These are phyloP conservation scores for Paulownia fortunei DNA, from an alignment of 257 asterid species.

Conservation along the genomic window DNA sequence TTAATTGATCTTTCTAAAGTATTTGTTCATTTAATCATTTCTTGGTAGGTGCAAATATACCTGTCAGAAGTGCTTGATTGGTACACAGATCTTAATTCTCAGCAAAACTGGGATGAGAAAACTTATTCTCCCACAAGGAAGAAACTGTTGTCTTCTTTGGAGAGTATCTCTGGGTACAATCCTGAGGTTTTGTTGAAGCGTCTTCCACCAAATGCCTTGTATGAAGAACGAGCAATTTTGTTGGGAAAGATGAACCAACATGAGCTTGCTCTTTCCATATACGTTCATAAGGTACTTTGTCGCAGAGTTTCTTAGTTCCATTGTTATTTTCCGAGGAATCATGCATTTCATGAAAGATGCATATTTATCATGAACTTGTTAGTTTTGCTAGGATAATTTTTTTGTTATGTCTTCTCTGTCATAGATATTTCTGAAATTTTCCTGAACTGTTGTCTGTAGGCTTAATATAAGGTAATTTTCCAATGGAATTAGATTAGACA, in stretches of 20 bases:
- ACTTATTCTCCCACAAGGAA: constrained; percentile 81
- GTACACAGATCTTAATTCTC: constrained; percentile 72
- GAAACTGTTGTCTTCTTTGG: constrained; percentile 89
- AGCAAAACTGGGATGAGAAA: constrained; percentile 91
- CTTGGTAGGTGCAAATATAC: constrained; percentile 91
- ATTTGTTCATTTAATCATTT: constrained; percentile 19
- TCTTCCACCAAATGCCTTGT: constrained; percentile 88
- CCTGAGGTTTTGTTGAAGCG: constrained; percentile 80
- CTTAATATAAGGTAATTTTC: constrained; percentile 21
- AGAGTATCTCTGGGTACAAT: constrained; percentile 81
- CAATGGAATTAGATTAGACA: constrained; percentile 2
- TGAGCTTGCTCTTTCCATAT: constrained; percentile 93
- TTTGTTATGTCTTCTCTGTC: neutral
- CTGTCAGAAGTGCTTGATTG: constrained; percentile 95
- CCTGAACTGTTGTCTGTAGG: neutral
- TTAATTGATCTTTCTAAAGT: constrained; percentile 15
- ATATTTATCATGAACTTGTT: constrained; percentile 16
- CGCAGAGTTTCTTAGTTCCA: constrained; percentile 14
- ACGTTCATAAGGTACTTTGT: constrained; percentile 80
- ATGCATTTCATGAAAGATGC: constrained; percentile 24
- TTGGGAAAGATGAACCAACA: constrained; percentile 96
- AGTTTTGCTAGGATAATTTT: neutral
- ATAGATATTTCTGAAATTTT: neutral
- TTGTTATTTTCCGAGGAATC: constrained; percentile 20
- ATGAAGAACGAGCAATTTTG: constrained; percentile 91